These are phyloP conservation scores for Diaporthe nobilis DNA, from an alignment of 2,329 filamentous ascomycete genomes.

Conservation along the genomic window DNA sequence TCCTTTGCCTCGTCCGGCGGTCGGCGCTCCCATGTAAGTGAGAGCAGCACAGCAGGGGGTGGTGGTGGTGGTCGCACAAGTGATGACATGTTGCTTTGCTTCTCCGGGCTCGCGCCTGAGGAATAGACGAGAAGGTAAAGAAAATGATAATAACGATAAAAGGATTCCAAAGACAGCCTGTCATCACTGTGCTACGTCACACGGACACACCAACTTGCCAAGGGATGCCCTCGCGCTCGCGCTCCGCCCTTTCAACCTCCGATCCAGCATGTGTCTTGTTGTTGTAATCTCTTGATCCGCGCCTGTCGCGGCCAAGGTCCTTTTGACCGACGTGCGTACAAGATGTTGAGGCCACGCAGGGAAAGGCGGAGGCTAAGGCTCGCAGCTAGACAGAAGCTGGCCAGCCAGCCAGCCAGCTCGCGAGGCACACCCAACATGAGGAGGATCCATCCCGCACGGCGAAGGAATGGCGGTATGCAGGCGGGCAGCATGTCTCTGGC, in stretches of 20 bases:
- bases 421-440: background rate
- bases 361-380: background rate
- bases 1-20: conserved; percentile 5
- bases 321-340: background rate
- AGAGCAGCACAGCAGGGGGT: background rate
- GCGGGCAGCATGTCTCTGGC: conserved; percentile 18
- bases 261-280: background rate
- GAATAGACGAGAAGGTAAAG: background rate
- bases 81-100: background rate
- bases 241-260: background rate
- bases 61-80: background rate
- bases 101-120: background rate
- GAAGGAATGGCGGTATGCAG: conserved; percentile 32
- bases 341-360: background rate
- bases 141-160: background rate
- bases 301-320: background rate
- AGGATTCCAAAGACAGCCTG: conserved; percentile 16
- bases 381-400: background rate
- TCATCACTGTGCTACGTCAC: conserved; percentile 25
- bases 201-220: background rate
- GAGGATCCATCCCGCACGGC: conserved; percentile 22
- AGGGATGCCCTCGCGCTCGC: background rate
- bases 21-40: conserved; percentile 8
- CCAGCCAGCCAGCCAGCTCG: background rate
- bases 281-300: background rate